Base-by-base conservation (phyloP, 257 asterid genomes). In the Ocimum tenuiflorum region DNA sequence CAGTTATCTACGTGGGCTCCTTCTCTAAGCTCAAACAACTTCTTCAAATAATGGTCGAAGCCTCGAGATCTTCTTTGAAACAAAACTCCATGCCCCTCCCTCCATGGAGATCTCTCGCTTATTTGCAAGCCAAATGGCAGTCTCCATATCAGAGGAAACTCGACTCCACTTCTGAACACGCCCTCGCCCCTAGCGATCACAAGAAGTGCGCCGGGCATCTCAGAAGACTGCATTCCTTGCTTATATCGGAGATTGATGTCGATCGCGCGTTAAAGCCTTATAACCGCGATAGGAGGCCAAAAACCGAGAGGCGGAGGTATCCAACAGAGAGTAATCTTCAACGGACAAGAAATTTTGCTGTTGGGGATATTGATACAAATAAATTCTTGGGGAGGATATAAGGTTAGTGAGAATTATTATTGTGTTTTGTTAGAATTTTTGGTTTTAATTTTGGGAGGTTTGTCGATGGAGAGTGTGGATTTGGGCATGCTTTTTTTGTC, bases 41-140 rank as follows among this genome's bases (percentile, higher is more conserved):
- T 50, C 94, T 88, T 58, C 85, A 82, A 63, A 76, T 80, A 56
- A 88, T 88, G 96, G 96, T 79, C 3, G 94, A 88, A 68, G 96
- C 96, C 31, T 88, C 94, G 57, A 77, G 68, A 65, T 78, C 83
- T 15, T 88, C 96, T 43, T 66, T 88, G 60, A 83, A 84, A 58
- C 96, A 88, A 76, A 88, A 86, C 76, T 83, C 89, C 3, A 86
- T 88, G 96, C 96, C 91, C 48, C 80, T 85, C 15, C 95, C 95
- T 29, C 95, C 95, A 10, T 87, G 95, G 95, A 76, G 95, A 71
- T 82, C 95, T 11, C 78, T 81, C 0, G 75, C 83, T 24, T 87
- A 85, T 65, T 63, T 85, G 80, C 79, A 77, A 65, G 86, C 95
- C 0, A 87, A 87, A 61, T 87, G 95, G 95, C 85, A 78, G 52